Base-by-base conservation (phyloP, 805 yeast genomes). In the Ogataea thermomethanolica region DNA sequence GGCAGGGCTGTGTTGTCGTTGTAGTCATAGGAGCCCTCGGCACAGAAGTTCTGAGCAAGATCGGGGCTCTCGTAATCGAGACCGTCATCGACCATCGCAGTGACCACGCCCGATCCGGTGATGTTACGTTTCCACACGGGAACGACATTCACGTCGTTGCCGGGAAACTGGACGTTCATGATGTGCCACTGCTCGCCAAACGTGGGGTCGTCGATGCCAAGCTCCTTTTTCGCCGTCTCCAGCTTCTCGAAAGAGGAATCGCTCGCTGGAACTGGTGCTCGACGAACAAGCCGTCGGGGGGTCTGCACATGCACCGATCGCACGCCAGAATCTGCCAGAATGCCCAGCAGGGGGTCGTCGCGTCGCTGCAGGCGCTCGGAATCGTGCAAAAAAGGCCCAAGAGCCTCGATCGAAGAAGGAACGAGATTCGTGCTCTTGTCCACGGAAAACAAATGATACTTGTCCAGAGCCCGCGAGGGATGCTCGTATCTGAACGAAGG, bases 1-100 rank as follows among this genome's bases (percentile, higher is more conserved):
- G 99, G 99, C 33, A 80, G 66, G 15, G 77, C 71, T 0, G 71
- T 72, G 53, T 85, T 81, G 53, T 79, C 84, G 59, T 93, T 93
- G 62, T 77, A 93, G 65, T 93, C 99, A 86, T 91, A 93, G 7
- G 96, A 88, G 3, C 98, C 99, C 48, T 77, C 79, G 10, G 69
- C 64, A 54, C 74, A 76, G 59, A 83, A 93, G 52, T 83, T 85
- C 28, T 69, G 77, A 23, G 68, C 66, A 44, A 93, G 67, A 64
- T 93, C 98, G 2, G 70, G 74, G 54, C 80, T 79, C 39, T 84
- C 85, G 57, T 75, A 81, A 64, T 93, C 99, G 21, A 93, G 62
- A 1, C 99, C 99, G 64, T 93, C 99, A 62, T 93, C 99, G 0
- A 93, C 84, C 28, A 93, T 74, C 2, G 97, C 96, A 1, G 90